Conservation (phyloP, 306 rosid genomes). For the Vigna mungo region DNA sequence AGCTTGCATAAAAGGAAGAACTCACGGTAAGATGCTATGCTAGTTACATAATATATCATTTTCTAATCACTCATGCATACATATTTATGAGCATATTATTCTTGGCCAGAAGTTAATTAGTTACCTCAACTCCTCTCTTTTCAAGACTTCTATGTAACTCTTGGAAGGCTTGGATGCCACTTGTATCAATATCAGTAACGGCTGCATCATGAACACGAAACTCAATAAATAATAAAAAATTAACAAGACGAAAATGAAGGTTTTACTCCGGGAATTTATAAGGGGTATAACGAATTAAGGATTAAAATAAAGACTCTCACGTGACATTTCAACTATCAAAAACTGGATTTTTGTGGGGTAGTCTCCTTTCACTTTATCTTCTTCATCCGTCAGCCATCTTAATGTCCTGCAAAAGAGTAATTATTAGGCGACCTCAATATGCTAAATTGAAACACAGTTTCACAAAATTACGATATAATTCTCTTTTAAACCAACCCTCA, state of each 20-base stretch:
- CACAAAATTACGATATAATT: not conserved
- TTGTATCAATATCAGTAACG: constrained; percentile 90
- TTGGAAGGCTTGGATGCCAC: constrained; percentile 95
- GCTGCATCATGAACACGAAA: constrained; percentile 54
- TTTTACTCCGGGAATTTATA: constrained; percentile 12
- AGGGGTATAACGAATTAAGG: not conserved
- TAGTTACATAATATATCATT: not conserved
- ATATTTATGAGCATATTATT: not conserved
- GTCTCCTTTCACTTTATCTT: constrained; percentile 59
- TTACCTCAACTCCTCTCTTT: constrained; percentile 81
- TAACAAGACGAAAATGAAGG: constrained; percentile 15
- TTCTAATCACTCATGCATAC: constrained; percentile 1
- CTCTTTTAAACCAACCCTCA: not conserved
- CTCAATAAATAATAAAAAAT: constrained; percentile 11
- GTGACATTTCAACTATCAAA: constrained; percentile 94
- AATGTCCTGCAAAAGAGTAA: constrained; percentile 64
- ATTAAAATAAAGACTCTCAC: constrained; percentile 51
- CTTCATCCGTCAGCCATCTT: constrained; percentile 90
- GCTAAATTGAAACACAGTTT: not conserved
- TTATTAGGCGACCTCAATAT: constrained; percentile 29
- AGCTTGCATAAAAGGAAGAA: constrained; percentile 54
- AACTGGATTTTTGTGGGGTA: constrained; percentile 66
- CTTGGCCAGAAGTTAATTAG: not conserved
- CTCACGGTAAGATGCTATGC: constrained; percentile 48
- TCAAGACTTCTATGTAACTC: constrained; percentile 78